Percentiles rank a stretch among this genome's conserved stretches.
These are phyloP conservation scores for Auriscalpium orientale DNA, from an alignment of 768 basidiomycete species.

Conservation along the genomic window DNA sequence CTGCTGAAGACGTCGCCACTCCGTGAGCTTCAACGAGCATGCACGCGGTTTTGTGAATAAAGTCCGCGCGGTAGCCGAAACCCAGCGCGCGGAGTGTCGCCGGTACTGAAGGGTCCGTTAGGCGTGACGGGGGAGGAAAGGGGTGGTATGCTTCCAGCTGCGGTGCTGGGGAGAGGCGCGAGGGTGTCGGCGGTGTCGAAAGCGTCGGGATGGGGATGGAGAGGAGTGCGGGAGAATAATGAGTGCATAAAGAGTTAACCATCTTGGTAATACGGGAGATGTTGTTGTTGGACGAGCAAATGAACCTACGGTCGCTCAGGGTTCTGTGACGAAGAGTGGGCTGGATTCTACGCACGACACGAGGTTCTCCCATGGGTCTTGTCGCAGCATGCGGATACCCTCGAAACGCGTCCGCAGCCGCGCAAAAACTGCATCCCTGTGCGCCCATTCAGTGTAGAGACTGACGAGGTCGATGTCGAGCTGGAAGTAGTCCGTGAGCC, in stretches of 20 bases:
- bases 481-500: slow-evolving; percentile 87
- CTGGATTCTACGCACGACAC: slow-evolving; percentile 59
- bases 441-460: slow-evolving; percentile 74
- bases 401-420: slow-evolving; percentile 53
- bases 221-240: slow-evolving; percentile 68
- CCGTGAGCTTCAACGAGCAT: slow-evolving; percentile 62
- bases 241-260: slow-evolving; percentile 73
- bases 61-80: slow-evolving; percentile 93
- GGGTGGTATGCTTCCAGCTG: slow-evolving; percentile 51
- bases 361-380: slow-evolving; percentile 95
- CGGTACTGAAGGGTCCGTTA: slow-evolving; percentile 53
- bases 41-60: slow-evolving; percentile 74
- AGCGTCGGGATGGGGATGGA: slow-evolving; percentile 32
- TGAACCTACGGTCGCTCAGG: slow-evolving; percentile 53
- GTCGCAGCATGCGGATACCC: slow-evolving; percentile 82
- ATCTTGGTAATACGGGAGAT: slow-evolving; percentile 91
- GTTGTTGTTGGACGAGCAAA: slow-evolving; percentile 97
- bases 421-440: slow-evolving; percentile 68
- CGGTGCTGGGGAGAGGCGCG: slow-evolving; percentile 13
- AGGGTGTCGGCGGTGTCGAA: slow-evolving; percentile 24
- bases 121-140: slow-evolving; percentile 72
- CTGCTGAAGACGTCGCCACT: neutral
- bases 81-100: slow-evolving; percentile 69
- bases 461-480: slow-evolving; percentile 62
- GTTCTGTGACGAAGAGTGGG: neutral